These are phyloP conservation scores for Beta lomatogona DNA, from an alignment of 179 eudicot genomes.

Conservation along the genomic window DNA sequence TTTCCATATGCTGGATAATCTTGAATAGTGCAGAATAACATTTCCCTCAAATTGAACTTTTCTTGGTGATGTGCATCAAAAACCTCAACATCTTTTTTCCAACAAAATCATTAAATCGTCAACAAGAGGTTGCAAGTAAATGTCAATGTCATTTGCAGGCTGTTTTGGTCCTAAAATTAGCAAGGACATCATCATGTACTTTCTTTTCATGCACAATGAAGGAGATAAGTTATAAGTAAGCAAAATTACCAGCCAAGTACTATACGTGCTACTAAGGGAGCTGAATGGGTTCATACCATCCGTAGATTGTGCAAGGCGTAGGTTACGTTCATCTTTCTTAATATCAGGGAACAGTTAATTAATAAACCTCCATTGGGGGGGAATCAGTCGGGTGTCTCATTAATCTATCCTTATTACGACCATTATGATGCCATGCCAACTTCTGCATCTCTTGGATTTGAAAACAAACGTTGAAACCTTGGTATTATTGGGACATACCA, in stretches of 20 bases:
- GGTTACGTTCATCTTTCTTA: background rate
- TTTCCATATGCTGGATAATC: too few species aligned
- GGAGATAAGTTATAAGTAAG: background rate
- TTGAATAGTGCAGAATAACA: too few species aligned
- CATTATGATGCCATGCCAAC: background rate
- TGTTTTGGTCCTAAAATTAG: background rate
- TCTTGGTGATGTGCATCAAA: background rate
- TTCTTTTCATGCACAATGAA: background rate
- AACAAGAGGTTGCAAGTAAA: background rate
- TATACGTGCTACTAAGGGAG: conserved; percentile 3
- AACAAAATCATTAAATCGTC: background rate
- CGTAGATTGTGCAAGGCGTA: background rate
- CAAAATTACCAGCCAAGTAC: background rate
- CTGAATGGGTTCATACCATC: background rate
- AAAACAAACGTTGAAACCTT: background rate
- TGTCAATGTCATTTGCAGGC: background rate
- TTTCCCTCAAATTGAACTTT: too few species aligned
- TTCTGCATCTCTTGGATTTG: background rate
- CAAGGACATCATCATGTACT: background rate
- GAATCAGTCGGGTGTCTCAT: background rate
- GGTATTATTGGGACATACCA: background rate
- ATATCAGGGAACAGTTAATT: background rate
- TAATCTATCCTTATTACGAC: background rate
- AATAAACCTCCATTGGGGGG: background rate
- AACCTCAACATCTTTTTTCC: background rate